Conservation (phyloP, 139 green algal species). For the Chlamydomonas sphaeroides region DNA sequence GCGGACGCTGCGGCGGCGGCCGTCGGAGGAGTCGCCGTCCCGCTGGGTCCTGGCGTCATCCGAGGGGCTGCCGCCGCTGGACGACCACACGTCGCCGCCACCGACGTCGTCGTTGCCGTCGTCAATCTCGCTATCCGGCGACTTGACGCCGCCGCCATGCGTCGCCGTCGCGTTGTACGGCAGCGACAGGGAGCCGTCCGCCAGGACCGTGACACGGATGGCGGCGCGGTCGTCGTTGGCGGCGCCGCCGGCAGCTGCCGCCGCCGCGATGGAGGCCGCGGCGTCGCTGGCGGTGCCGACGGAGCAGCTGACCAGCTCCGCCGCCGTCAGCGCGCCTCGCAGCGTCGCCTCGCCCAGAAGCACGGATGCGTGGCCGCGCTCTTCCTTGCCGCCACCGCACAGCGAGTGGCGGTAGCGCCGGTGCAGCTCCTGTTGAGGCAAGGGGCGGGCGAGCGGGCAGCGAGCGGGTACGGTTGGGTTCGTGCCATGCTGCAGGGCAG, state of each 20-base stretch:
- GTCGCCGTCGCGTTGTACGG: background rate
- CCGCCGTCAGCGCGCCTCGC: background rate
- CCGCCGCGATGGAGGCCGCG: background rate
- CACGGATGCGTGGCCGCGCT: background rate
- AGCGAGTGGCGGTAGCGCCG: background rate
- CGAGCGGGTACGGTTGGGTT: too few relatives aligned
- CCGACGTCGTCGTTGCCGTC: background rate
- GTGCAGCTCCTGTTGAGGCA: background rate
- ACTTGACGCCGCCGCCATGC: background rate
- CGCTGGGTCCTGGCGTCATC: too few relatives aligned
- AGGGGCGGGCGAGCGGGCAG: too few relatives aligned
- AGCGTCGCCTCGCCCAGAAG: background rate
- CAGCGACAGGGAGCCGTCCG: background rate
- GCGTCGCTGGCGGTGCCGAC: too few relatives aligned
- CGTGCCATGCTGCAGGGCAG: too few relatives aligned
- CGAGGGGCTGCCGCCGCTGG: background rate
- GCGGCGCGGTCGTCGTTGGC: background rate
- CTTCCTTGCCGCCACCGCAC: background rate
- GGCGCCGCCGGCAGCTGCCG: background rate
- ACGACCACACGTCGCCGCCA: background rate
- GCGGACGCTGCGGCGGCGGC: too few relatives aligned
- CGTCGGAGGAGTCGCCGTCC: too few relatives aligned
- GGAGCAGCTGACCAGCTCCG: too few relatives aligned
- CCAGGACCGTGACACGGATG: conserved; percentile 4
- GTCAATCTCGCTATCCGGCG: too few relatives aligned